These are phyloP conservation scores for Colletotrichum aenigma DNA, from an alignment of 2,329 filamentous ascomycete species.

Conservation along the genomic window DNA sequence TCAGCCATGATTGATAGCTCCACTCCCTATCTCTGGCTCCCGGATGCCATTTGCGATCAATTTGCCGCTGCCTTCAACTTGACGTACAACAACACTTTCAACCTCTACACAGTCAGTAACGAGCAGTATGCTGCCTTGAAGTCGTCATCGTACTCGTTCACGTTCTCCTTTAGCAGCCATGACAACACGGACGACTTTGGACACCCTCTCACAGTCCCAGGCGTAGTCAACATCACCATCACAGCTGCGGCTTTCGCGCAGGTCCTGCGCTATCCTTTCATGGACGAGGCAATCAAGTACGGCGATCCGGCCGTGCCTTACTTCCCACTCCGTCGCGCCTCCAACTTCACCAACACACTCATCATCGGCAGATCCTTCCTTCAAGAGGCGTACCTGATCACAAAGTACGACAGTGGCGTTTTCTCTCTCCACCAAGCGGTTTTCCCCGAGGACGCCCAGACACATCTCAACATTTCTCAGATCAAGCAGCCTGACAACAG, in stretches of 20 bases:
- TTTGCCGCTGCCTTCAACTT: conserved; percentile 70
- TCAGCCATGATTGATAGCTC: conserved; percentile 66
- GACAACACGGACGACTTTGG: conserved; percentile 59
- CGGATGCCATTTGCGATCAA: conserved; percentile 61
- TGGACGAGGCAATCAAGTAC: conserved; percentile 44
- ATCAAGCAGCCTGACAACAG: conserved; percentile 50
- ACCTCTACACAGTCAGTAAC: conserved; percentile 68
- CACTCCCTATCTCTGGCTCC: conserved; percentile 68
- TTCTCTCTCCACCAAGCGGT: conserved; percentile 62
- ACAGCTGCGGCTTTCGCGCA: conserved; percentile 56
- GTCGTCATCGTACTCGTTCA: conserved; percentile 52
- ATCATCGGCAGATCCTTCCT: conserved; percentile 72
- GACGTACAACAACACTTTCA: conserved; percentile 65
- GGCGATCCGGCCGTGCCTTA: conserved; percentile 57
- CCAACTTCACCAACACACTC: conserved; percentile 50
- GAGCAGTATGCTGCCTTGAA: conserved; percentile 56
- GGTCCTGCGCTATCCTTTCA: conserved; percentile 54
- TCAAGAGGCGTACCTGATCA: conserved; percentile 69
- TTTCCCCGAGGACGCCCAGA: conserved; percentile 49
- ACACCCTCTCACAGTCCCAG: conserved; percentile 49
- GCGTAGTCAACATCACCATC: conserved; percentile 62
- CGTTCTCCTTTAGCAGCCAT: conserved; percentile 60
- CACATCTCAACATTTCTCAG: conserved; percentile 42
- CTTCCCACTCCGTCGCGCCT: conserved; percentile 66
- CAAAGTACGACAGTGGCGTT: conserved; percentile 55